These are phyloP conservation scores for Oryza coarctata DNA, from an alignment of 176 grass and related monocot species.

Conservation along the genomic window DNA sequence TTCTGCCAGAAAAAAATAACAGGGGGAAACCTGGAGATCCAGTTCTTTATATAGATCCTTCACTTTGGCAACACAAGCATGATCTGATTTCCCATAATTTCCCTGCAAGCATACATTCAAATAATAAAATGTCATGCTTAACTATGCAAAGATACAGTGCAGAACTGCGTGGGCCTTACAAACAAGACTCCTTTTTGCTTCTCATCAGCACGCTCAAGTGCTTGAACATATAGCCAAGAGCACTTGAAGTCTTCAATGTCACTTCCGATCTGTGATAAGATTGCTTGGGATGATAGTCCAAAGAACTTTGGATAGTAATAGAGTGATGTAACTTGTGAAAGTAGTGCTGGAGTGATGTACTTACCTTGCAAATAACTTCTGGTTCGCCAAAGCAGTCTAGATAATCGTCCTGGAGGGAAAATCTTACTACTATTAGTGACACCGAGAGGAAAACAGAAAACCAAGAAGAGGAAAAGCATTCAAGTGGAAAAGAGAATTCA, in stretches of 20 bases:
- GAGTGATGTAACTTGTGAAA: not conserved
- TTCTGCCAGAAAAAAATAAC: not conserved
- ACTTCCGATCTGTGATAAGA: constrained; percentile 56
- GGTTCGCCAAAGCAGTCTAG: constrained; percentile 87
- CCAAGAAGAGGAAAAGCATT: not conserved
- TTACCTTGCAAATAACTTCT: constrained; percentile 63
- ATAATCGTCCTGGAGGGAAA: constrained; percentile 68
- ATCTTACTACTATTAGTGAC: constrained; percentile 2
- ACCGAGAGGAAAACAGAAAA: not conserved
- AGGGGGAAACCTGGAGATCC: constrained; percentile 52
- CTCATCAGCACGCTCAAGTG: constrained; percentile 43
- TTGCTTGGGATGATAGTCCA: not conserved
- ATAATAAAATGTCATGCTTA: not conserved
- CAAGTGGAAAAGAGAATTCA: not conserved
- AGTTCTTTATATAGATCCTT: constrained; percentile 69
- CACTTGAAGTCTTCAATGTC: constrained; percentile 83
- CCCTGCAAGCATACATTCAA: constrained; percentile 43
- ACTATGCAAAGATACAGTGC: not conserved
- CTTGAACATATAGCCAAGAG: constrained; percentile 76
- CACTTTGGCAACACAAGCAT: constrained; percentile 56
- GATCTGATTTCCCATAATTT: constrained; percentile 74
- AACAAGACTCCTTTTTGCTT: constrained; percentile 43
- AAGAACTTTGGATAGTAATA: not conserved
- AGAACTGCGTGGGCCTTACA: constrained; percentile 37
- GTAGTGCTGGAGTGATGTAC: not conserved